phyloP scores from a whole-genome alignment of 2,329 filamentous ascomycete species.

The Fusarium mangiferae region DNA sequence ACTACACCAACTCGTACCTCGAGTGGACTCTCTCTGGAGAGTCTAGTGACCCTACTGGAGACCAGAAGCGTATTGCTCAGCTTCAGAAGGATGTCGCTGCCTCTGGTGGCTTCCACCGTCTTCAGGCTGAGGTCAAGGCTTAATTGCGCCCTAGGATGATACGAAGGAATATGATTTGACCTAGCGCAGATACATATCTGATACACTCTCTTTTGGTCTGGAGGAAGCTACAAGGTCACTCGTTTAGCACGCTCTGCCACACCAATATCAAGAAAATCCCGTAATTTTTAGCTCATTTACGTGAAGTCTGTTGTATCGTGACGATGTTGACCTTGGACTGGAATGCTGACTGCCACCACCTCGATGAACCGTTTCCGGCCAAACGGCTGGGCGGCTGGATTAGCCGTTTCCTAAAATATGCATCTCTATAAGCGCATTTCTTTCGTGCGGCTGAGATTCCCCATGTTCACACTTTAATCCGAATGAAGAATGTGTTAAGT shows the following conservation, averaged over 20 bases:
- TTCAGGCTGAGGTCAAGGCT: constrained; percentile 45
- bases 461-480: neutral
- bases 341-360: neutral
- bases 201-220: constrained; percentile 24
- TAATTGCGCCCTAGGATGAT: neutral
- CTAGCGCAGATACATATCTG: constrained; percentile 8
- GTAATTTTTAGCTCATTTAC: neutral
- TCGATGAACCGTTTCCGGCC: neutral
- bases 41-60: constrained; percentile 73
- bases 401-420: neutral
- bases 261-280: constrained; percentile 19
- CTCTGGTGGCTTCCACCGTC: constrained; percentile 71
- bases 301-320: neutral
- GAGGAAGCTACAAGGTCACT: constrained; percentile 15
- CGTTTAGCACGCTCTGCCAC: constrained; percentile 3
- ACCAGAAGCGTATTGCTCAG: constrained; percentile 79
- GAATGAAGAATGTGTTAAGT: neutral
- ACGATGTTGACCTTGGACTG: neutral
- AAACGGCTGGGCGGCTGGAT: neutral
- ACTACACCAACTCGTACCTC: constrained; percentile 80
- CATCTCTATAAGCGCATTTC: neutral
- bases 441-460: neutral
- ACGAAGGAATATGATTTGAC: neutral
- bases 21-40: constrained; percentile 73
- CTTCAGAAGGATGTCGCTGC: constrained; percentile 74